Evolutionary conservation across 2,329 filamentous ascomycete genomes (phyloP).

Genomic region (Colletotrichum gigasporum): DNA sequence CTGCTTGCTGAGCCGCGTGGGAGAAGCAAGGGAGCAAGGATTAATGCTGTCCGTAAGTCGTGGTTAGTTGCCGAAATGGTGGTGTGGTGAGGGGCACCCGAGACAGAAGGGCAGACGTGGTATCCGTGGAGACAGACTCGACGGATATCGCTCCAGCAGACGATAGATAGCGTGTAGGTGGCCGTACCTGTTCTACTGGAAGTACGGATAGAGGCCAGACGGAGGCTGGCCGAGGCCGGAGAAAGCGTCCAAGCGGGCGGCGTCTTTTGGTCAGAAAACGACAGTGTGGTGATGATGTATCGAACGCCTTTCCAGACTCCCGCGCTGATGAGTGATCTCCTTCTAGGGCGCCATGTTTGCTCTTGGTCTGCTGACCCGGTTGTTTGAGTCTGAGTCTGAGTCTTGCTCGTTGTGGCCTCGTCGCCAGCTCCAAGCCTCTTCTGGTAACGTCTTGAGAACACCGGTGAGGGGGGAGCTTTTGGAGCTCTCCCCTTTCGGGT

Average conservation of each 20-base stretch:
- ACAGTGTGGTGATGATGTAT: too few species aligned
- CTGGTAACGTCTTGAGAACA: slow-evolving; percentile 4
- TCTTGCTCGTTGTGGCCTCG: slow-evolving; percentile 1
- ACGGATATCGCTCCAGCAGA: too few species aligned
- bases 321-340: not conserved
- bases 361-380: slow-evolving; percentile 16
- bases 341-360: not conserved
- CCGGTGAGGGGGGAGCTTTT: not conserved
- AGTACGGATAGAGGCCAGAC: not conserved
- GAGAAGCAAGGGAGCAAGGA: slow-evolving; percentile 29
- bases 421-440: slow-evolving; percentile 20
- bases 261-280: not conserved
- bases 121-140: too few species aligned
- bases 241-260: slow-evolving; percentile 4
- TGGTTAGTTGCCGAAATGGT: slow-evolving; percentile 22
- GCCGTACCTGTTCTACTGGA: too few species aligned
- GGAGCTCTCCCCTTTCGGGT: slow-evolving; percentile 13
- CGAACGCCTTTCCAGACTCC: not conserved
- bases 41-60: slow-evolving; percentile 12
- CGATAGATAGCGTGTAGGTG: too few species aligned
- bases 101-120: not conserved
- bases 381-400: slow-evolving; percentile 14
- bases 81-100: slow-evolving; percentile 20
- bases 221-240: not conserved
- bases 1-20: slow-evolving; percentile 10